Conservation (phyloP, 2,329 filamentous ascomycete species). For the Blastomyces percursus region DNA sequence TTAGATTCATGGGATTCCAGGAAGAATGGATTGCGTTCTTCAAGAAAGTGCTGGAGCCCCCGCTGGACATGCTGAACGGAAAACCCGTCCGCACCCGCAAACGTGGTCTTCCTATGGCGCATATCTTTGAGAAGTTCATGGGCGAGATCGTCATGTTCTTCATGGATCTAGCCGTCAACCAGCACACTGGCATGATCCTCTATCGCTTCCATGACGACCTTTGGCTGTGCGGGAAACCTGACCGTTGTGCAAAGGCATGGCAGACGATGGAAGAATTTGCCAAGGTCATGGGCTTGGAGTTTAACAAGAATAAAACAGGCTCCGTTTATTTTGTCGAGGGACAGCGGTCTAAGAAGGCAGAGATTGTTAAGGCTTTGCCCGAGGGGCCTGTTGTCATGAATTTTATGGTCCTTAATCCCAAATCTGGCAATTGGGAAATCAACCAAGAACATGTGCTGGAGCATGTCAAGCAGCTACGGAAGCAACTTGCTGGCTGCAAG, state of each 20-base stretch:
- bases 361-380: conserved; percentile 32
- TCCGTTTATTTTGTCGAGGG: conserved; percentile 32
- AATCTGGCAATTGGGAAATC: conserved; percentile 29
- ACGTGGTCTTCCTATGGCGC: conserved; percentile 38
- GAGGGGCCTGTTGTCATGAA: conserved; percentile 44
- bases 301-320: conserved; percentile 41
- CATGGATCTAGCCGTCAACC: conserved; percentile 38
- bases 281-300: conserved; percentile 33
- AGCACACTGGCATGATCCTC: conserved; percentile 33
- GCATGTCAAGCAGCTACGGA: conserved; percentile 32
- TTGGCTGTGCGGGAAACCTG: conserved; percentile 38
- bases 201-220: conserved; percentile 42
- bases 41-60: conserved; percentile 36
- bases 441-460: conserved; percentile 29
- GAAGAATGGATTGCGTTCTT: conserved; percentile 37
- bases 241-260: conserved; percentile 36
- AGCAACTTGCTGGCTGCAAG: conserved; percentile 32
- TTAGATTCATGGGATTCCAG: conserved; percentile 38
- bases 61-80: conserved; percentile 32
- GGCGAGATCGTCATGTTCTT: conserved; percentile 41
- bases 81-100: conserved; percentile 31
- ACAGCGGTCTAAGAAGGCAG: conserved; percentile 14
- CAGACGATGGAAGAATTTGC: conserved; percentile 33
- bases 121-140: conserved; percentile 38
- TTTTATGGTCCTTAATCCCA: conserved; percentile 33